Base-by-base conservation (phyloP, 306 rosid genomes). In the Mimosa pudica region DNA sequence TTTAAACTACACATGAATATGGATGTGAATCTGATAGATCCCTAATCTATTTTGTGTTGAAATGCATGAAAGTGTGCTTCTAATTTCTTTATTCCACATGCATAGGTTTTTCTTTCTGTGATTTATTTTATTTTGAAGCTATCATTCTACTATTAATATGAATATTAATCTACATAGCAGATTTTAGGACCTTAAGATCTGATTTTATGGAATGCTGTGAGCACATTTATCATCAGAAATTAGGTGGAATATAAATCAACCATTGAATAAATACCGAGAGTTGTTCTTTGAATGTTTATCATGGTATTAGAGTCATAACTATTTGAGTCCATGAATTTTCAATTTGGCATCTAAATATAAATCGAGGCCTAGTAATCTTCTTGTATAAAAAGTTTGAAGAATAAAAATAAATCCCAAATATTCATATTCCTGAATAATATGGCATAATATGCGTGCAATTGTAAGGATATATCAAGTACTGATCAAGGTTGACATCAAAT, bases 1-100 rank as follows among this genome's bases (percentile, higher is more conserved):
- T 3, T 55, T 38, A 64, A 48, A 47, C 64, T 76, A 74, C 64
- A 62, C 76, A 49, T 51, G 67, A 46, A 63, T 61, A 73, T 61
- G 60, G 57, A 54, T 61, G 62, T 70, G 65, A 24, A 24, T 60
- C 63, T 57, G 32, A 55, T 55, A n/a, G 61, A 8, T 54, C 10
- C 61, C 30, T 17, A 8, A 17, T 54, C 16, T 54, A 54, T 54
- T 10, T 54, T 10, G 1, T 49, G 54, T 11, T 12, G 17, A 16
- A 49, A 49, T 49, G 17, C 54, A 49, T 49, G 6, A 48, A 14
- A 49, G 17, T 11, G 54, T 16, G 54, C 54, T 49, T 49, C 51
- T 47, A 10, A 12, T 12, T 49, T 5, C 16, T 12, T 49, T 49
- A 49, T 49, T 14, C 18, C 57, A 14, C 6, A 51, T 51, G 6